These are phyloP conservation scores for Nephromyces sp. DNA, from an alignment of 169 alveolate species.

Conservation along the genomic window DNA sequence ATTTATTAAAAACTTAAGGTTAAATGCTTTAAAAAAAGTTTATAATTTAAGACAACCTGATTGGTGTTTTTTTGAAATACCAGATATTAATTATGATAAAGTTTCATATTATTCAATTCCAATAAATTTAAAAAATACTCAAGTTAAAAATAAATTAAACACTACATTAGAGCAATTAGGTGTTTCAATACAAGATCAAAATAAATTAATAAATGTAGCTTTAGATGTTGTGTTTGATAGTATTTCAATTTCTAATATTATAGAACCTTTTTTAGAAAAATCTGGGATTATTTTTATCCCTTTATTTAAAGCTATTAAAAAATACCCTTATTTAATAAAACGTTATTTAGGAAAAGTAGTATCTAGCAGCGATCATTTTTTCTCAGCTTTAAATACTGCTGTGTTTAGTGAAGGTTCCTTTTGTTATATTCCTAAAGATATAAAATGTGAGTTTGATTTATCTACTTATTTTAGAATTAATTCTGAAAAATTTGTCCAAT, in stretches of 20 bases:
- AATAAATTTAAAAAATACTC: neutral
- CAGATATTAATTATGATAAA: conserved; percentile 11
- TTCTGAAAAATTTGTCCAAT: conserved; percentile 15
- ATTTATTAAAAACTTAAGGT: conserved; percentile 1
- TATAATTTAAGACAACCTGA: conserved; percentile 15
- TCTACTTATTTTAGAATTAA: conserved; percentile 27
- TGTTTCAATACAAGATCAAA: neutral
- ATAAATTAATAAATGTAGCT: conserved; percentile 3
- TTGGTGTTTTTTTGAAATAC: conserved; percentile 9
- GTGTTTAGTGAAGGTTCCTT: conserved; percentile 29
- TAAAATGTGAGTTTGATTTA: conserved; percentile 7
- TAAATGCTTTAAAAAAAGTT: conserved; percentile 1
- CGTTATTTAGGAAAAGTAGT: conserved; percentile 18
- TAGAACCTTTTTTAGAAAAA: conserved; percentile 1
- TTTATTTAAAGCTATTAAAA: conserved; percentile 7
- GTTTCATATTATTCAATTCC: conserved; percentile 19
- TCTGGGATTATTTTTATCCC: conserved; percentile 18
- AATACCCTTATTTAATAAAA: conserved; percentile 8
- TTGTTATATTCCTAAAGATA: conserved; percentile 3
- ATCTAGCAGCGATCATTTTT: conserved; percentile 13
- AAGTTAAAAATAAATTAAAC: neutral
- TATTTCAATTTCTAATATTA: conserved; percentile 20
- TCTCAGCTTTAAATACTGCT: conserved; percentile 16
- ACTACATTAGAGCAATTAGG: conserved; percentile 6
- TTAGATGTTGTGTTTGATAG: conserved; percentile 29